Evolutionary conservation across 2,329 filamentous ascomycete species (phyloP).

Genomic region (Dendryphion nanum): DNA sequence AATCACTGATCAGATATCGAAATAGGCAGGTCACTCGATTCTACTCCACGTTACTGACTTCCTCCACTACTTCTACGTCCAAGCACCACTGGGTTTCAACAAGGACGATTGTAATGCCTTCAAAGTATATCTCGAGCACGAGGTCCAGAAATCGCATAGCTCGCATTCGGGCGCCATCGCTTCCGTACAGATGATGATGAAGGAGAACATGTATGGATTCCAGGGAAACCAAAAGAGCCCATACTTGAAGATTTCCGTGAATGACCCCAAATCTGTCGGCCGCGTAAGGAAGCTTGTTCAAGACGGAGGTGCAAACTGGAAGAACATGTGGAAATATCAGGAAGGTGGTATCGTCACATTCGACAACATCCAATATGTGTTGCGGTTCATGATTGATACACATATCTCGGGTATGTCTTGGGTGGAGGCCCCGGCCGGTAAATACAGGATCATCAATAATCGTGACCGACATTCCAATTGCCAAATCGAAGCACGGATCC

Average conservation of each 20-base stretch:
- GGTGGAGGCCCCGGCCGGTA: conserved; percentile 78
- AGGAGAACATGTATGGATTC: conserved; percentile 91
- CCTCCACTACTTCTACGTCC: conserved; percentile 92
- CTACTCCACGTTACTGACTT: conserved; percentile 95
- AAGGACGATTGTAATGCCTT: conserved; percentile 75
- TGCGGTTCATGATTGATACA: conserved; percentile 98
- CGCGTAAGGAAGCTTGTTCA: conserved; percentile 76
- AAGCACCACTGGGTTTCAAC: conserved; percentile 79
- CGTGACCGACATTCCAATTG: conserved; percentile 81
- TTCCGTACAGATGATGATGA: conserved; percentile 76
- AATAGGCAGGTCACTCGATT: conserved; percentile 75
- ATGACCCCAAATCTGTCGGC: conserved; percentile 80
- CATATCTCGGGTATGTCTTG: conserved; percentile 95
- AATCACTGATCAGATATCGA: not conserved
- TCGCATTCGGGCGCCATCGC: conserved; percentile 72
- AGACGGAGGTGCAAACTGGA: conserved; percentile 78
- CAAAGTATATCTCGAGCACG: conserved; percentile 75
- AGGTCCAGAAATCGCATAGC: conserved; percentile 56
- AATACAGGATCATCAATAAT: conserved; percentile 68
- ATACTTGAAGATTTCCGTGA: conserved; percentile 91
- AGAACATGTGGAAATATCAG: conserved; percentile 71
- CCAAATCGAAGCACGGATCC: conserved; percentile 88
- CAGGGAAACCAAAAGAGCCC: conserved; percentile 90
- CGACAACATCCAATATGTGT: conserved; percentile 91
- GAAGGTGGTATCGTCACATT: conserved; percentile 80